These are phyloP conservation scores for Puccinia triticina DNA, from an alignment of 1,284 basidiomycete species.

Conservation along the genomic window DNA sequence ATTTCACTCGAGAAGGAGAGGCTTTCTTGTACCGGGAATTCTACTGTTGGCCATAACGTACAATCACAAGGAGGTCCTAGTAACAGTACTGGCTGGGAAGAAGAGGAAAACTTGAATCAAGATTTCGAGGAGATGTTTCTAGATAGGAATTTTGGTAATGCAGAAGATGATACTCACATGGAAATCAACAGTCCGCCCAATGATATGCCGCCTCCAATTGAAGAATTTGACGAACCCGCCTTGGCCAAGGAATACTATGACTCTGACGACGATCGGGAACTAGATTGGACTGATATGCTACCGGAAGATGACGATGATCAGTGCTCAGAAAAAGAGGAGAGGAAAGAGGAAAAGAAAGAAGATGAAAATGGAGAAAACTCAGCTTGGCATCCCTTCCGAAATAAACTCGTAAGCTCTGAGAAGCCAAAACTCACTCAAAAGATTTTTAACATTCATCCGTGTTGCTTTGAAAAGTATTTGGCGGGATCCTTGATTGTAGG, in stretches of 20 bases:
- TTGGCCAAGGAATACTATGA: background rate
- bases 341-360: background rate
- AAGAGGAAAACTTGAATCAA: background rate
- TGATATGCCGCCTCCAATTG: background rate
- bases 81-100: too few relatives aligned
- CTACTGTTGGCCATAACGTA: background rate
- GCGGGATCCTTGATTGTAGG: constrained; percentile 7
- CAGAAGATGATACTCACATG: background rate
- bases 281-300: background rate
- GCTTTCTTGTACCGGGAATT: too few relatives aligned
- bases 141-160: background rate
- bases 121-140: background rate
- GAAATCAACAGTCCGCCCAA: background rate
- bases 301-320: background rate
- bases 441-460: background rate
- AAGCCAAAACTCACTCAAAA: background rate
- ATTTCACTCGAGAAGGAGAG: background rate
- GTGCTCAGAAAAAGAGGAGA: background rate
- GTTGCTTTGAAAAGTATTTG: background rate
- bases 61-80: background rate
- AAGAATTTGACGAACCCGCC: background rate
- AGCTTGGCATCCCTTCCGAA: constrained; percentile 14
- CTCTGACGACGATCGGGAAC: background rate
- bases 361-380: background rate
- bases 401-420: background rate